Conservation (phyloP, 2,329 filamentous ascomycete species). For the Fusarium hostae region DNA sequence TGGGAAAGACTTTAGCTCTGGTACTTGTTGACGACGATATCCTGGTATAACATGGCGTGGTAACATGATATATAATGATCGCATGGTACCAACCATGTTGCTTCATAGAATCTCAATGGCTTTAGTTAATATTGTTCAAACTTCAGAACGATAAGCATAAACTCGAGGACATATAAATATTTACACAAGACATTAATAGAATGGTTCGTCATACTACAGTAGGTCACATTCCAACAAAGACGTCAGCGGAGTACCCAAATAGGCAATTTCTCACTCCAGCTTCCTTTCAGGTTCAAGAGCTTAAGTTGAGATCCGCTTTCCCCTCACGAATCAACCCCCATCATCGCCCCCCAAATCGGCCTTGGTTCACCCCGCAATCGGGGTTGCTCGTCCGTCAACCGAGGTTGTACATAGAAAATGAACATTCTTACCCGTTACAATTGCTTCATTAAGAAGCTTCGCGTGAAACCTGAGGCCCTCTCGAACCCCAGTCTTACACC, state of each 20-base stretch:
- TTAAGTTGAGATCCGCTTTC: constrained; percentile 32
- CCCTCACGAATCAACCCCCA: constrained; percentile 34
- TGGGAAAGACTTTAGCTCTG: neutral
- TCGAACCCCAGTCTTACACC: constrained; percentile 5
- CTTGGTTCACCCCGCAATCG: constrained; percentile 36
- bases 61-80: neutral
- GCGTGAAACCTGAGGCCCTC: neutral
- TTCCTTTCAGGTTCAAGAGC: constrained; percentile 19
- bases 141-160: neutral
- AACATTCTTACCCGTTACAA: constrained; percentile 24
- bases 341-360: constrained; percentile 31
- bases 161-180: neutral
- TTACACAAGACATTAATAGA: neutral
- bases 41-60: neutral
- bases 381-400: constrained; percentile 33
- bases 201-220: neutral
- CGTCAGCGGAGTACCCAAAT: constrained; percentile 15
- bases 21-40: neutral
- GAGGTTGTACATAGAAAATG: constrained; percentile 32
- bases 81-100: too few relatives aligned
- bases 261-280: constrained; percentile 28
- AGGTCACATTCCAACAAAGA: constrained; percentile 1
- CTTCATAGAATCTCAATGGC: neutral
- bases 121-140: neutral
- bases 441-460: constrained; percentile 11